Evolutionary conservation across 2,329 filamentous ascomycete species (phyloP), one percentile per base, ranked within the genome.

Genomic region (Alternaria longipes): DNA sequence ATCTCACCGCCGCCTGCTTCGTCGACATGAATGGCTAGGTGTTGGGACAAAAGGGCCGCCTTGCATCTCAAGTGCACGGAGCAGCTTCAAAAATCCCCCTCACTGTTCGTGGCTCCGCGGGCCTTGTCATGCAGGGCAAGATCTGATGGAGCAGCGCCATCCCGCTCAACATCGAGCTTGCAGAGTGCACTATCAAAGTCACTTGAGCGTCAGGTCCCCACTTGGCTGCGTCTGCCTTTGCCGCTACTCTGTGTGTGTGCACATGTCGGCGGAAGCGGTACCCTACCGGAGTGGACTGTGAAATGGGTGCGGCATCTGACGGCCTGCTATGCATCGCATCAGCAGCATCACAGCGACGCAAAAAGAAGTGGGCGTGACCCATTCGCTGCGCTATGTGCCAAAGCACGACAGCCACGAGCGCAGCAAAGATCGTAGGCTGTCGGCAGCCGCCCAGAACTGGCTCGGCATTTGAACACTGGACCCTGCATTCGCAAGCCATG

Each of bases 1-100:
- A 64, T 62, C 68, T 70, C 71, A 69, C 68, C 69, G 63, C 69
- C 61, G 57, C 56, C 32, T 50, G 20, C 46, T 22, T 38, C n/a
- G 46, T 50, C 20, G 46, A 38, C 46, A 16, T 72, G 63, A 71
- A 50, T 73, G 70, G 70, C 46, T 58, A 46, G 11, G 57, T 60
- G 54, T 34, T 30, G 62, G 52, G 41, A 55, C 51, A 46, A 38
- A 54, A 66, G 54, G 60, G 58, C 61, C 60, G 68, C 66, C 64
- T 66, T 71, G 69, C 66, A 67, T 69, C 30, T 22, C 51, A 63
- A 47, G 36, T 51, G 54, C 60, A 60, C 42, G 50, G 53, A 46
- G 53, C 60, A 36, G 42, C 52, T 22, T 18, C n/a, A 11, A n/a
- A 54, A 54, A 55, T 26, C 40, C 50, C 64, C 56, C 56, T 54